Conservation (phyloP, 129 eudicot genomes). For the Centrapalus pauciflorus region DNA sequence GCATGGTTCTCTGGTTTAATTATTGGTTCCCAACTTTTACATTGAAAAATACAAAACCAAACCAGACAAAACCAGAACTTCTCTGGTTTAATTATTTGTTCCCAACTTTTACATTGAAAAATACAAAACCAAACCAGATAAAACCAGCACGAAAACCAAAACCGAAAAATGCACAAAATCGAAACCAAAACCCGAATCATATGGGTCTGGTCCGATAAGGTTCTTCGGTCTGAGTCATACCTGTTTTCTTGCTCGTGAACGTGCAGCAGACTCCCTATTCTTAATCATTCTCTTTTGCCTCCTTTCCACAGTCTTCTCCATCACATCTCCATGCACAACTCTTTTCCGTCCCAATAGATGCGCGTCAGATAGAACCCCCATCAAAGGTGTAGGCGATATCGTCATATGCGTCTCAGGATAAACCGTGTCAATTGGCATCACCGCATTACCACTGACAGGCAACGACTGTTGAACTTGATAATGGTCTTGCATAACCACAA, state of each 20-base stretch:
- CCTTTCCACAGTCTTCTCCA: constrained; percentile 52
- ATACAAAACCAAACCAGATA: too few relatives aligned
- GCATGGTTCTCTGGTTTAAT: too few relatives aligned
- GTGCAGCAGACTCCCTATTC: constrained; percentile 65
- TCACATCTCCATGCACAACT: constrained; percentile 55
- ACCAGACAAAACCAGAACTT: too few relatives aligned
- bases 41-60: too few relatives aligned
- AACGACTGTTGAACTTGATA: constrained; percentile 47
- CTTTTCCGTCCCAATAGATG: constrained; percentile 66
- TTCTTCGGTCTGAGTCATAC: too few relatives aligned
- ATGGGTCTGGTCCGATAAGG: too few relatives aligned
- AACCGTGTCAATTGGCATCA: constrained; percentile 48
- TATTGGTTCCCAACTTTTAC: too few relatives aligned
- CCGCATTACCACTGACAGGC: constrained; percentile 29
- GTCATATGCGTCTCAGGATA: constrained; percentile 44
- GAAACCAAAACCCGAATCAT: too few relatives aligned
- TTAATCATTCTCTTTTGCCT: constrained; percentile 63
- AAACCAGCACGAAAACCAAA: too few relatives aligned
- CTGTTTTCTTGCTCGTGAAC: constrained; percentile 62
- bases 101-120: too few relatives aligned
- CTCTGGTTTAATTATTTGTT: too few relatives aligned
- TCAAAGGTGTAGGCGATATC: constrained; percentile 51
- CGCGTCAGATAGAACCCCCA: constrained; percentile 66
- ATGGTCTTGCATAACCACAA: constrained; percentile 47
- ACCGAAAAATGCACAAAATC: too few relatives aligned